Evolutionary conservation across 129 eudicot species (phyloP).

Genomic region (carrot (Daucus carota)): DNA sequence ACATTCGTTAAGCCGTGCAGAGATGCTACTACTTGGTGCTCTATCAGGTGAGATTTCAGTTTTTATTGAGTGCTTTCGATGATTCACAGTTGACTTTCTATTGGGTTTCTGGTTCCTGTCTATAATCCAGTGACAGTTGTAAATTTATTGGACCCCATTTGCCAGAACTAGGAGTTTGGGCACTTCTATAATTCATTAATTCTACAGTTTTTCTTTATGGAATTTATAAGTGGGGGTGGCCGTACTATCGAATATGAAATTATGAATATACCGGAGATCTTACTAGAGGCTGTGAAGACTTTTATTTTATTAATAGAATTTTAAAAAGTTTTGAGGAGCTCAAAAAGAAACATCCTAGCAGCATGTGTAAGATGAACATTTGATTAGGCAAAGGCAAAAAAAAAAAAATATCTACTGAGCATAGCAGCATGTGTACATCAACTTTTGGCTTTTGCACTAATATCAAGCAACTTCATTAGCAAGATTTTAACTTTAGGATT

Average conservation of each 20-base stretch:
- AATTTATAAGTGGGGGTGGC: neutral
- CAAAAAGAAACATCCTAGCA: too few species aligned
- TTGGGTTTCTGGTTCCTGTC: neutral
- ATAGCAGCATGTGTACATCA: neutral
- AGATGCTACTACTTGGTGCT: constrained; percentile 90
- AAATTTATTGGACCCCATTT: neutral
- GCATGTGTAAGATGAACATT: neutral
- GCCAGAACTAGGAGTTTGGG: neutral
- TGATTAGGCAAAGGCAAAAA: neutral
- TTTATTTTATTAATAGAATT: too few species aligned
- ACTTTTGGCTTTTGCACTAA: neutral
- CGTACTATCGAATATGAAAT: neutral
- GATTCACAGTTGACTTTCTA: neutral
- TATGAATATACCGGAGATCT: neutral
- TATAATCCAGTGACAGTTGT: neutral
- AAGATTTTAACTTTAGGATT: neutral
- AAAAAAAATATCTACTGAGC: too few species aligned
- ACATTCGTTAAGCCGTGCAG: constrained; percentile 60
- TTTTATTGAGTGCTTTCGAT: neutral
- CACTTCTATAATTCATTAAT: neutral
- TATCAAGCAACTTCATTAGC: neutral
- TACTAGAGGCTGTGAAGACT: neutral
- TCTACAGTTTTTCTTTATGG: neutral
- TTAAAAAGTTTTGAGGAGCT: neutral
- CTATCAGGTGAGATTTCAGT: constrained; percentile 50